Percentiles rank a stretch among this genome's conserved stretches.
Evolutionary conservation across 352 stramenopile genomes (phyloP).

Genomic region (Sclerospora graminicola): DNA sequence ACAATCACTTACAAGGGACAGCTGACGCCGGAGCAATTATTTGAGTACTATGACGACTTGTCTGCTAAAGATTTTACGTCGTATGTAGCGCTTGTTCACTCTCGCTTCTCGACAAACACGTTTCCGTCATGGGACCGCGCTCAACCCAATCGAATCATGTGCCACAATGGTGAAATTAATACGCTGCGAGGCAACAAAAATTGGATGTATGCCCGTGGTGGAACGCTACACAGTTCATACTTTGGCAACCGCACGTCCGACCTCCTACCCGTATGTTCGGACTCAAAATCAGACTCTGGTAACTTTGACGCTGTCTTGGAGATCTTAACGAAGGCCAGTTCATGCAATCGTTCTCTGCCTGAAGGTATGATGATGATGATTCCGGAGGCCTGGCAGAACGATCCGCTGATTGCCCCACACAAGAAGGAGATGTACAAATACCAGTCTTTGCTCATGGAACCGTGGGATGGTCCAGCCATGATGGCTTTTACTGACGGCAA

Average conservation of each 20-base stretch:
- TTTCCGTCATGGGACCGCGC: constrained; percentile 94
- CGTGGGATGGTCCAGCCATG: constrained; percentile 97
- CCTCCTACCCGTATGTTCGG: constrained; percentile 87
- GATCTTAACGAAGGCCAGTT: constrained; percentile 87
- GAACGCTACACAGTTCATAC: constrained; percentile 87
- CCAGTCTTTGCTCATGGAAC: constrained; percentile 95
- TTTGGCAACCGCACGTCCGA: constrained; percentile 88
- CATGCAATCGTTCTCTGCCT: constrained; percentile 85
- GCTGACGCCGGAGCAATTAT: constrained; percentile 90
- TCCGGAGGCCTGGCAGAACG: constrained; percentile 95
- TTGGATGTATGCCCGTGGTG: constrained; percentile 91
- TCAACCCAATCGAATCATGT: constrained; percentile 96
- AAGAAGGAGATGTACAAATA: constrained; percentile 98
- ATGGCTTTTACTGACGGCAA: constrained; percentile 94
- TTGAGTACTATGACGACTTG: constrained; percentile 61
- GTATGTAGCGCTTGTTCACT: constrained; percentile 94
- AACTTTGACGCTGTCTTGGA: constrained; percentile 96
- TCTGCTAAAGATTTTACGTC: constrained; percentile 76
- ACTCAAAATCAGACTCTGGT: constrained; percentile 93
- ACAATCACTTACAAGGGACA: constrained; percentile 98
- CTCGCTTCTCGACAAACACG: constrained; percentile 97
- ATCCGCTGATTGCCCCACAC: constrained; percentile 80
- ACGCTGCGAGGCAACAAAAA: constrained; percentile 96
- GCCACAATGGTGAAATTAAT: constrained; percentile 98
- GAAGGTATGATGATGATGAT: constrained; percentile 99